Evolutionary conservation across 306 rosid species (phyloP).

Genomic region (Fragaria nilgerrensis): DNA sequence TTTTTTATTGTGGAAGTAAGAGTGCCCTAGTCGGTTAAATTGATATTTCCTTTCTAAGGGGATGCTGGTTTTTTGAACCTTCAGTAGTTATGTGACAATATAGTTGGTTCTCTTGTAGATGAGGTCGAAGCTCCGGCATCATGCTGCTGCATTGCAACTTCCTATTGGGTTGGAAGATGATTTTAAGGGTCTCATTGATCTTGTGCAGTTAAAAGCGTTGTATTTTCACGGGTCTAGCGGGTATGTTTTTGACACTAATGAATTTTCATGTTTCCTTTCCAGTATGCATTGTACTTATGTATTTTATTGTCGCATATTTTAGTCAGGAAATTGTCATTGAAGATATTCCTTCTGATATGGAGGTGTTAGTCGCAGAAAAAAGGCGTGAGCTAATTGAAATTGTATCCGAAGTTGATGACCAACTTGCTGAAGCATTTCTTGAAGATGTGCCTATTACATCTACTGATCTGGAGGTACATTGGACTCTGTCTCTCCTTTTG

Average conservation of each 20-base stretch:
- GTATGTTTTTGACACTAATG: conserved; percentile 44
- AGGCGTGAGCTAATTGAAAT: conserved; percentile 85
- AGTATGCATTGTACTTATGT: conserved; percentile 4
- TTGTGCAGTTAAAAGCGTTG: conserved; percentile 80
- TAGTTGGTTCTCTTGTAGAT: conserved; percentile 57
- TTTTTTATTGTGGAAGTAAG: neutral
- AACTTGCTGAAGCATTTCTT: conserved; percentile 93
- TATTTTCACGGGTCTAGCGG: conserved; percentile 85
- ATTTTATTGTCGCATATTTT: conserved; percentile 29
- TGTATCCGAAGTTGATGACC: conserved; percentile 94
- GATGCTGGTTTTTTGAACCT: neutral
- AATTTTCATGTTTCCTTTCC: neutral
- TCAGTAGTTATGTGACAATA: conserved; percentile 3
- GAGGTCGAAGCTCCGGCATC: conserved; percentile 93
- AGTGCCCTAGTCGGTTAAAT: neutral
- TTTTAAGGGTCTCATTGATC: conserved; percentile 91
- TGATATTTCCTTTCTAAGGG: neutral
- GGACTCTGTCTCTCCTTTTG: neutral
- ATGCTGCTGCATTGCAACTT: conserved; percentile 94
- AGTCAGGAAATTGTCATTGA: conserved; percentile 71
- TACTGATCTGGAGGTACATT: conserved; percentile 75
- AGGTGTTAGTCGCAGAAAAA: conserved; percentile 72
- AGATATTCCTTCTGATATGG: conserved; percentile 82
- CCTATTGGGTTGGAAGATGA: conserved; percentile 96
- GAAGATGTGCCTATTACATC: conserved; percentile 79